Evolutionary conservation across 139 green algal species (phyloP), one percentile per base, ranked within the genome.

Genomic region (Chlamydomonas asymmetrica): DNA sequence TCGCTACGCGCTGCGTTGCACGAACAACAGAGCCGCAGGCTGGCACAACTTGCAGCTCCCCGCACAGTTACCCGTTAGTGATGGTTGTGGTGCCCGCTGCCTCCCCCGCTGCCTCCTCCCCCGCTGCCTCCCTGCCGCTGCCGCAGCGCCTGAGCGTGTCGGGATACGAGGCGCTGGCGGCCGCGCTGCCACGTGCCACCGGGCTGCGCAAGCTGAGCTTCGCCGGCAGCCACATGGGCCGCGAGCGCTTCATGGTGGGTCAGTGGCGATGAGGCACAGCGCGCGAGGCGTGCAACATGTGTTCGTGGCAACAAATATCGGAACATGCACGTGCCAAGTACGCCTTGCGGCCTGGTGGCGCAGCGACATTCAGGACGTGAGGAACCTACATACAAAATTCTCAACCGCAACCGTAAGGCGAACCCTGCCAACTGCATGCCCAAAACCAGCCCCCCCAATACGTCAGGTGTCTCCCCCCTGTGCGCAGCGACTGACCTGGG

Each of bases 221-320:
- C 37, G 74, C 80, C 8, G 80, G 80, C 37, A 81, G 73, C 68
- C 69, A 79, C 63, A 73, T 85, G 69, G 80, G 80, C 5, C 54
- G 76, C 22, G 32, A 32, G 34, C 50, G 49, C 0, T 64, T 62
- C 27, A 23, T 41, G 66, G 66, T 66, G 48, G 16, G 50, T n/a
- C 48, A 16, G 4, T 72, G 40, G 57, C 75, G 50, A 40, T 59
- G 1, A 74, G 80, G 27, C 57, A 82, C 3, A 39, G 20, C n/a
- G 25, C 63, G 41, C 76, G 75, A n/a, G n/a, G n/a, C n/a, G n/a
- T n/a, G n/a, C n/a, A n/a, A n/a, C n/a, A n/a, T n/a, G n/a, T n/a
- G n/a, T n/a, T n/a, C n/a, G n/a, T n/a, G n/a, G n/a, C n/a, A n/a
- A n/a, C n/a, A n/a, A n/a, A n/a, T n/a, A n/a, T n/a, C n/a, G n/a